These are phyloP conservation scores for Termitomyces eurrhizus DNA, from an alignment of 768 basidiomycete genomes.

Conservation along the genomic window DNA sequence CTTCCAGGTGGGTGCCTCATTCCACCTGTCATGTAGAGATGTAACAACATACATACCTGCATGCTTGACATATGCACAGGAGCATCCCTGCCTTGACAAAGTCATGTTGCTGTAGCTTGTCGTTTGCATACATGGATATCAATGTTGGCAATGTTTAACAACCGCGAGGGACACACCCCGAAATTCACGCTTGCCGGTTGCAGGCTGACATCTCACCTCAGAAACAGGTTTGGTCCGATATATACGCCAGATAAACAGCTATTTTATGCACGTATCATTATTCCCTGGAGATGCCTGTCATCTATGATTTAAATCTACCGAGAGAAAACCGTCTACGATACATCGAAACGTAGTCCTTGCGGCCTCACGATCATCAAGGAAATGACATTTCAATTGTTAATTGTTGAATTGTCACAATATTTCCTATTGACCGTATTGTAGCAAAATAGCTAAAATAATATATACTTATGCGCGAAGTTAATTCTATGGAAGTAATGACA, in stretches of 20 bases:
- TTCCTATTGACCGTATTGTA: constrained; percentile 6
- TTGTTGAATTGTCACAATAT: neutral
- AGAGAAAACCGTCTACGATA: no score
- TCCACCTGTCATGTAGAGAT: neutral
- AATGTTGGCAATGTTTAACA: neutral
- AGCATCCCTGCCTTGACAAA: neutral
- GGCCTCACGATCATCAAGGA: neutral
- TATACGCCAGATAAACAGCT: neutral
- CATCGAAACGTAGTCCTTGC: neutral
- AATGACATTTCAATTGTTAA: neutral
- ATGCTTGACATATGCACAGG: neutral
- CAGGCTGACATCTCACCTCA: neutral
- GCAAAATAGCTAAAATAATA: neutral
- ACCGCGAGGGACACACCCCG: neutral
- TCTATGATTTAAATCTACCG: neutral
- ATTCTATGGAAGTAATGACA: constrained; percentile 1
- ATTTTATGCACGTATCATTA: neutral
- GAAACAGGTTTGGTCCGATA: neutral
- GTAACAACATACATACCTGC: neutral
- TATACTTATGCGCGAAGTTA: constrained; percentile 1
- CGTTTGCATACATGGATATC: neutral
- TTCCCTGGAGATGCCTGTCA: neutral
- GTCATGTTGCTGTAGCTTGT: neutral
- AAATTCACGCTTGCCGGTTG: neutral
- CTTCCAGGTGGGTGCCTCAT: neutral